Conservation (phyloP, 2,329 filamentous ascomycete genomes). For the Didymella pomorum region DNA sequence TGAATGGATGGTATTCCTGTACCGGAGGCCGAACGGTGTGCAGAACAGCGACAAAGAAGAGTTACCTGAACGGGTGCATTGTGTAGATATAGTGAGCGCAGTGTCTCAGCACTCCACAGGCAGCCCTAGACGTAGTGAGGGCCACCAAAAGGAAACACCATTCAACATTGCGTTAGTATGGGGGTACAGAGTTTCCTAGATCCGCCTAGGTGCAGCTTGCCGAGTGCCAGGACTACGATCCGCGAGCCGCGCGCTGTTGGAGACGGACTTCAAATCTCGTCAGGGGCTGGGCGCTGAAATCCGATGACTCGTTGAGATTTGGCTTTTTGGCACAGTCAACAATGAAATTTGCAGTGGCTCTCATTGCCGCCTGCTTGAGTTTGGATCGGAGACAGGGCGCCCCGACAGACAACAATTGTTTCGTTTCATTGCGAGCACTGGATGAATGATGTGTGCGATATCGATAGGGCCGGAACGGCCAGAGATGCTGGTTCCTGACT, state of each 20-base stretch:
- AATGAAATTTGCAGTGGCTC: neutral
- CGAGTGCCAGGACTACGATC: slow-evolving; percentile 25
- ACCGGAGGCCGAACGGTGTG: slow-evolving; percentile 37
- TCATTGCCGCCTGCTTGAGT: slow-evolving; percentile 1
- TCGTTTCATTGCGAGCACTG: slow-evolving; percentile 15
- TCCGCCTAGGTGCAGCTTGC: slow-evolving; percentile 25
- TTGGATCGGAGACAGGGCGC: slow-evolving; percentile 17
- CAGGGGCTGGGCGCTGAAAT: slow-evolving; percentile 30
- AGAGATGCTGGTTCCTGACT: slow-evolving; percentile 25
- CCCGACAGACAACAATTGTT: slow-evolving; percentile 10
- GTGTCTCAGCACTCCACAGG: slow-evolving; percentile 27
- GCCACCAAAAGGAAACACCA: slow-evolving; percentile 24
- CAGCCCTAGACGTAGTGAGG: slow-evolving; percentile 24
- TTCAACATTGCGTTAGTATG: slow-evolving; percentile 24
- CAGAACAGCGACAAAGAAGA: slow-evolving; percentile 24
- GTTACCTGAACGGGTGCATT: slow-evolving; percentile 20
- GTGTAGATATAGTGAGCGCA: slow-evolving; percentile 32
- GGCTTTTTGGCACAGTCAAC: slow-evolving; percentile 5
- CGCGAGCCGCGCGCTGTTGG: slow-evolving; percentile 34
- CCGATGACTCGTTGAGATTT: slow-evolving; percentile 9
- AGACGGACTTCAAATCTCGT: slow-evolving; percentile 23
- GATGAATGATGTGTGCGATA: slow-evolving; percentile 12
- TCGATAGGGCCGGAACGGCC: slow-evolving; percentile 29
- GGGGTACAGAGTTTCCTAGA: slow-evolving; percentile 24
- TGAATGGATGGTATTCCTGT: slow-evolving; percentile 47